A percentile compares a stretch with the other conserved stretches of the same genome.
phyloP scores from a whole-genome alignment of 2,329 filamentous ascomycete genomes.

The Tolypocladium amazonense region DNA sequence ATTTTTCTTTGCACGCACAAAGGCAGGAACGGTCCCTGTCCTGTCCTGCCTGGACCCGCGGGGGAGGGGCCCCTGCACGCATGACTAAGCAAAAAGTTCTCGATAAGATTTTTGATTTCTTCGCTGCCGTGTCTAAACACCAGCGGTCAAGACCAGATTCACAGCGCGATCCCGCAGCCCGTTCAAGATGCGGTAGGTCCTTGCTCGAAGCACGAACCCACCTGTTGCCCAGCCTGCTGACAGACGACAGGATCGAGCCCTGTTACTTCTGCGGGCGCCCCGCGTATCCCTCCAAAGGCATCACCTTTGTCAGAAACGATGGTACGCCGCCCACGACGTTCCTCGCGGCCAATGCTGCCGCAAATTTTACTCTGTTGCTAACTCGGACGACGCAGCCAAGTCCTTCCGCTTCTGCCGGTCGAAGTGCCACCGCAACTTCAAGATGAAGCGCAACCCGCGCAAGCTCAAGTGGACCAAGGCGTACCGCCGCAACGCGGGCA shows the following conservation, averaged over 20 bases:
- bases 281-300: constrained; percentile 45
- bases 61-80: neutral
- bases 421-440: constrained; percentile 64
- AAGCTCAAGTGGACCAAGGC: constrained; percentile 97
- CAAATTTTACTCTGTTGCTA: neutral
- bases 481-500: constrained; percentile 70
- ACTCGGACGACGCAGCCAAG: constrained; percentile 19
- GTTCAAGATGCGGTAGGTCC: constrained; percentile 4
- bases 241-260: constrained; percentile 26
- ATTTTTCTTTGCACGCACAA: neutral
- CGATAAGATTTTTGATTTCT: constrained; percentile 2
- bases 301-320: constrained; percentile 40
- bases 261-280: constrained; percentile 38
- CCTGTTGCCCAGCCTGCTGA: neutral
- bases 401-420: constrained; percentile 49
- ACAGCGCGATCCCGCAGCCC: neutral
- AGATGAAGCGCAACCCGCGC: constrained; percentile 96
- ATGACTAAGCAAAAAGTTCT: constrained; percentile 4
- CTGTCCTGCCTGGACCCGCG: neutral
- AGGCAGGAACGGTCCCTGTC: neutral
- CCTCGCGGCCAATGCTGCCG: neutral
- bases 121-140: neutral
- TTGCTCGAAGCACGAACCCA: too few species aligned
- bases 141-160: constrained; percentile 1
- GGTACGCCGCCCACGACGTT: constrained; percentile 14